Base-by-base conservation (phyloP, 2,329 filamentous ascomycete species). In the Pseudogymnoascus sp. region DNA sequence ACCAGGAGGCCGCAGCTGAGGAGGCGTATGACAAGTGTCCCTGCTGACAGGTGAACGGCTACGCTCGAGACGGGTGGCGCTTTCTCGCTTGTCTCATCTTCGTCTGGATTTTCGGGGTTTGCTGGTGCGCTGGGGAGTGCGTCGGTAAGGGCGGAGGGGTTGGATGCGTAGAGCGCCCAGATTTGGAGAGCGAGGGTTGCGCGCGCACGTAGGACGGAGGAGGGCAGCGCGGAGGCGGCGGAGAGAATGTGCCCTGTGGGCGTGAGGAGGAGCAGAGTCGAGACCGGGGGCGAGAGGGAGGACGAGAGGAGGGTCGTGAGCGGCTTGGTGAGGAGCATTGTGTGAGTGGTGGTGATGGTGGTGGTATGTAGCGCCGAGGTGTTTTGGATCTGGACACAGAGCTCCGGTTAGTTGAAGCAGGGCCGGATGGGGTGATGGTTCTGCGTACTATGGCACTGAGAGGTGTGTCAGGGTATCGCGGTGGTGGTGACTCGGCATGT, bases 131-230 rank as follows among this genome's bases (percentile, higher is more conserved):
- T 67, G 72, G 66, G 62, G 63, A 77, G 77, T 5, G 81, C 71
- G 1, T 79, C 76, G 11, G 77, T 75, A 37, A 77, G 73, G 5
- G 82, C 43, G 9, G 76, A 72, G 59, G 73, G 69, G 28, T 76
- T 76, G 11, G 77, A 69, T 42, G 80, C 77, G 73, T 88, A 85
- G 46, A 86, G 79, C 18, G 79, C 77, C 77, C 84, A 85, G 18
- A 88, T 79, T 5, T 82, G 85, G 64, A 84, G 83, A 43, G 85
- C 85, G 65, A 88, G 83, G 64, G 85, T 87, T 68, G 83, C 83
- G 72, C 87, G 84, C 8, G 82, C 84, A 69, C 85, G 84, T 40
- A 88, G 80, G 18, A 79, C 76, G 65, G 80, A 76, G 68, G 85
- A 82, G 59, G 84, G 77, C 49, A 83, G 77, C 2, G 79, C 75